Evolutionary conservation across 140 eudicot genomes (phyloP).

Genomic region (Flaveria floridana): DNA sequence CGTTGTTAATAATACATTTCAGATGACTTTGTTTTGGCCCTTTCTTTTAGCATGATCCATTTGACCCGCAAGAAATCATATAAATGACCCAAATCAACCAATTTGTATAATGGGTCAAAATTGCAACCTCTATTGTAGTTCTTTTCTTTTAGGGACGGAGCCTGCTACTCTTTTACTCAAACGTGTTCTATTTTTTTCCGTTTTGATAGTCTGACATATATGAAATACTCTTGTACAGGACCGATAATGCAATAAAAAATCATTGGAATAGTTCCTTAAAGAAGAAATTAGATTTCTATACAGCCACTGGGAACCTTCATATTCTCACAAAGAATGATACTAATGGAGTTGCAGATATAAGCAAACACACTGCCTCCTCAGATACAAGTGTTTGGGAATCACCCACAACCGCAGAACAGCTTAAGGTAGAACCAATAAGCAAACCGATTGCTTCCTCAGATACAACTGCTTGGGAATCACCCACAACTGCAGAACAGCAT

Average conservation of each 20-base stretch:
- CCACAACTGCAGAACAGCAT: conserved; percentile 44
- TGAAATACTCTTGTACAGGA: conserved; percentile 43
- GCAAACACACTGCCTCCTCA: not conserved
- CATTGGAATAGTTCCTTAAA: conserved; percentile 97
- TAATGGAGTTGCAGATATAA: conserved; percentile 40
- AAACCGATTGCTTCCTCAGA: conserved; percentile 37
- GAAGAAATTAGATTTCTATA: conserved; percentile 77
- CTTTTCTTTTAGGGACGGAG: not conserved
- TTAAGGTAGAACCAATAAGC: no score
- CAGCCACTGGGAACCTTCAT: conserved; percentile 84
- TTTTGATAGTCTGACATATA: not conserved
- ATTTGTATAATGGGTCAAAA: not conserved
- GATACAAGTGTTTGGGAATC: no score
- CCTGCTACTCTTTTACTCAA: not conserved
- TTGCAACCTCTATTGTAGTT: not conserved
- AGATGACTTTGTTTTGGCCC: not conserved
- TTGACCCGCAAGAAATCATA: not conserved
- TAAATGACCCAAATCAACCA: not conserved
- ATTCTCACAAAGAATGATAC: conserved; percentile 50
- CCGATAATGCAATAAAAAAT: conserved; percentile 90
- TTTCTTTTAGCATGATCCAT: not conserved
- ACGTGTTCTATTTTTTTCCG: not conserved
- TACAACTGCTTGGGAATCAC: conserved; percentile 46
- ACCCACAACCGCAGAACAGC: no score
- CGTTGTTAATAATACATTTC: not conserved